phyloP scores from a whole-genome alignment of 2,329 filamentous ascomycete genomes.

The Xylariaceae sp. region DNA sequence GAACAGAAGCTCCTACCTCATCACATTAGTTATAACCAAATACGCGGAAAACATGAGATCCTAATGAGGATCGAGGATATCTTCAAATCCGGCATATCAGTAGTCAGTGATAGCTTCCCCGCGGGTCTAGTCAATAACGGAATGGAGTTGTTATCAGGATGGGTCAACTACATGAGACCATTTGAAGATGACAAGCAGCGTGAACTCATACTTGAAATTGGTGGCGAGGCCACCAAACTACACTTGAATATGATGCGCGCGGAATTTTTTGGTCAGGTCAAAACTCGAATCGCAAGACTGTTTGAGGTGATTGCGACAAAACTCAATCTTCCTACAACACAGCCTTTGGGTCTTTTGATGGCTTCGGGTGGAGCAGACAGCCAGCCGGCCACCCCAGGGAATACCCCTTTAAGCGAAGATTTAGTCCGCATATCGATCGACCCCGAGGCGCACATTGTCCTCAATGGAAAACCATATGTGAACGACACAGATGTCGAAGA shows the following conservation, averaged over 20 bases:
- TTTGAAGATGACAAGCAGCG: conserved; percentile 77
- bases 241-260: conserved; percentile 56
- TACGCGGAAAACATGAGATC: conserved; percentile 74
- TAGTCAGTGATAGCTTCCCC: conserved; percentile 56
- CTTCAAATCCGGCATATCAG: conserved; percentile 81
- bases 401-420: conserved; percentile 73
- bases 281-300: conserved; percentile 72
- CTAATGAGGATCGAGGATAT: conserved; percentile 81
- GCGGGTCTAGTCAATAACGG: conserved; percentile 31
- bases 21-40: conserved; percentile 75
- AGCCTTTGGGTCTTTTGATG: conserved; percentile 71
- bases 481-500: conserved; percentile 39
- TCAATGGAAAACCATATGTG: conserved; percentile 61
- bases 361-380: conserved; percentile 65
- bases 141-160: conserved; percentile 48
- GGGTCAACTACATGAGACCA: conserved; percentile 82
- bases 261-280: conserved; percentile 75
- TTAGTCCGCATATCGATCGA: conserved; percentile 70
- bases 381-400: conserved; percentile 69
- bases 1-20: conserved; percentile 87
- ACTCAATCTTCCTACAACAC: conserved; percentile 68
- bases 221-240: conserved; percentile 63
- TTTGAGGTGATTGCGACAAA: conserved; percentile 84
- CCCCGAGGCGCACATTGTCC: conserved; percentile 60
- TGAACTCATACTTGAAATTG: conserved; percentile 82